A percentile compares a stretch with the other conserved stretches of the same genome.
These are phyloP conservation scores for Phytopythium oedochilum DNA, from an alignment of 352 stramenopile species.

Conservation along the genomic window DNA sequence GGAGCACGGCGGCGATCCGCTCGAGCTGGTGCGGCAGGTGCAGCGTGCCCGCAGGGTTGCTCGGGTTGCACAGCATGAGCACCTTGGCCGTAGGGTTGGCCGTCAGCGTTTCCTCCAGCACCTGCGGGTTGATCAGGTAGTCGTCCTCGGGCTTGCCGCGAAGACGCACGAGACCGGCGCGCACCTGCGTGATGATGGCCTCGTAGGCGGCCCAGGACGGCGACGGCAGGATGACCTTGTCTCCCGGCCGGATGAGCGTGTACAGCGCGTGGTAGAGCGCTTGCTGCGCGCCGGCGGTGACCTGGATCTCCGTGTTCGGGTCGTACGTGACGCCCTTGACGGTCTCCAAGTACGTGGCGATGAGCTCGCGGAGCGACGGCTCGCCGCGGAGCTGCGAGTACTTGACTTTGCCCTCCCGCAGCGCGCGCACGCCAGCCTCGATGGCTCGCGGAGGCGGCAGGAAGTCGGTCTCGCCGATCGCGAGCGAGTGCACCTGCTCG, in stretches of 20 bases:
- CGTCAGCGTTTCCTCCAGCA: conserved; percentile 72
- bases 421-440: conserved; percentile 68
- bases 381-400: conserved; percentile 95
- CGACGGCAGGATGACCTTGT: conserved; percentile 95
- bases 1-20: conserved; percentile 43
- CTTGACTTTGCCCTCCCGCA: conserved; percentile 81
- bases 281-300: conserved; percentile 95
- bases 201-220: conserved; percentile 97
- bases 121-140: conserved; percentile 87
- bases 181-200: conserved; percentile 90
- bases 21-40: conserved; percentile 52
- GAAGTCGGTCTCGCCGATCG: conserved; percentile 96
- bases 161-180: conserved; percentile 85
- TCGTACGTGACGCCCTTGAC: conserved; percentile 91
- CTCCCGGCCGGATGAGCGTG: conserved; percentile 81
- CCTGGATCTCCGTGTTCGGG: conserved; percentile 87
- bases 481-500: conserved; percentile 88
- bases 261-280: conserved; percentile 91
- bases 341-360: conserved; percentile 81
- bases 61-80: conserved; percentile 96
- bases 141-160: conserved; percentile 85
- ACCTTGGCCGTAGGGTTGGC: conserved; percentile 67
- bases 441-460: conserved; percentile 83
- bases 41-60: conserved; percentile 92
- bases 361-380: conserved; percentile 77